A percentile compares a stretch with the other conserved stretches of the same genome.
Evolutionary conservation across 805 yeast genomes (phyloP).

Genomic region (Saccharomycopsis fermentans): DNA sequence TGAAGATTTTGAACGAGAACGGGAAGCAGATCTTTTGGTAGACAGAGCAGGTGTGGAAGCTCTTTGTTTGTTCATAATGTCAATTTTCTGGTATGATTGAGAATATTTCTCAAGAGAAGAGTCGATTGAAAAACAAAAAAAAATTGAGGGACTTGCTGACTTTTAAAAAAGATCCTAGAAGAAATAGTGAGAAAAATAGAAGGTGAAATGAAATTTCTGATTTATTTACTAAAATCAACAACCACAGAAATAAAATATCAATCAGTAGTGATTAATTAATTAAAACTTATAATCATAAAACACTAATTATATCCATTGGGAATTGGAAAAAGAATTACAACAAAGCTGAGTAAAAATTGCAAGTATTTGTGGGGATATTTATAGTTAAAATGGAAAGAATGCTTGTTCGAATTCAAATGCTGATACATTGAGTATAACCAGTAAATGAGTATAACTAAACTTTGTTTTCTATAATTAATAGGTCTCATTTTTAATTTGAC

Average conservation of each 20-base stretch:
- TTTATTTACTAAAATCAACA: too few relatives aligned
- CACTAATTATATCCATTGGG: not conserved
- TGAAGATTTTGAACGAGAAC: not conserved
- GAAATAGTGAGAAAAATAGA: too few relatives aligned
- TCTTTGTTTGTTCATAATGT: not conserved
- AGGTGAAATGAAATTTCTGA: too few relatives aligned
- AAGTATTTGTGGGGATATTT: not conserved
- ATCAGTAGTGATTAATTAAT: too few relatives aligned
- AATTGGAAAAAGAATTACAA: not conserved
- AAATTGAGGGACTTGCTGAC: too few relatives aligned
- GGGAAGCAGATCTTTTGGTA: not conserved
- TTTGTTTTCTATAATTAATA: too few relatives aligned
- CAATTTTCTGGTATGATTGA: not conserved
- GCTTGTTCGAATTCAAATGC: not conserved
- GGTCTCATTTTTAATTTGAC: not conserved
- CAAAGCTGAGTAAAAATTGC: not conserved
- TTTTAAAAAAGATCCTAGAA: too few relatives aligned
- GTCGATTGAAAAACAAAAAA: too few relatives aligned
- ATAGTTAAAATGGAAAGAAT: not conserved
- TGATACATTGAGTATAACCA: not conserved
- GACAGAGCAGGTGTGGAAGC: not conserved
- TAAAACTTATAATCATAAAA: too few relatives aligned
- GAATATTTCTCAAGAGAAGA: too few relatives aligned
- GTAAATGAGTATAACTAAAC: too few relatives aligned
- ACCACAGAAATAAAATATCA: too few relatives aligned